Percentiles rank a stretch among this genome's conserved stretches.
Evolutionary conservation across 495 filamentous ascomycete species (phyloP).

Genomic region (Pyrenula massariospora): DNA sequence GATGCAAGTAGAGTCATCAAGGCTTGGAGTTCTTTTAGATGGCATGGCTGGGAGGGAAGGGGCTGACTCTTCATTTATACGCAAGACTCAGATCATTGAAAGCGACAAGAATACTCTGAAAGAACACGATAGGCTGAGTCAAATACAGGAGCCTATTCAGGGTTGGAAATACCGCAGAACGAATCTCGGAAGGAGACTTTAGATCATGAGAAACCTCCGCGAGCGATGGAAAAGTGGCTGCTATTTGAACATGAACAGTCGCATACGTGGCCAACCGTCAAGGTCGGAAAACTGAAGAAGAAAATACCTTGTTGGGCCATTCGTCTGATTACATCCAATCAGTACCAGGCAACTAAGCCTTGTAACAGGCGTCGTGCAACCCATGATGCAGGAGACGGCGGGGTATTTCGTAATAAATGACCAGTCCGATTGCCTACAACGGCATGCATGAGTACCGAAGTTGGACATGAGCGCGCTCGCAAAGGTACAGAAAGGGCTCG

Average conservation of each 20-base stretch:
- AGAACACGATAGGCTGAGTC: too few relatives aligned
- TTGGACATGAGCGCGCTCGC: background rate
- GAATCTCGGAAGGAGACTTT: background rate
- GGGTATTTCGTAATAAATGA: background rate
- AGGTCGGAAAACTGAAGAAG: background rate
- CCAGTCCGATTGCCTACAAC: too few relatives aligned
- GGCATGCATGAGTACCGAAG: too few relatives aligned
- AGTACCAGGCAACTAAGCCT: background rate
- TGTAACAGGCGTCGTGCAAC: background rate
- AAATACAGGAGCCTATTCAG: too few relatives aligned
- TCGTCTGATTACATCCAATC: background rate
- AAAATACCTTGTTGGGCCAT: background rate
- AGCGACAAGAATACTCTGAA: too few relatives aligned
- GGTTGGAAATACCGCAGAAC: too few relatives aligned
- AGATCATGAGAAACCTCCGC: background rate
- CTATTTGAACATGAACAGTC: background rate
- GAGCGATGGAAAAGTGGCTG: background rate
- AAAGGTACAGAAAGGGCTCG: too few relatives aligned
- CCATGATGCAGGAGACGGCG: background rate
- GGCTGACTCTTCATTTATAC: too few relatives aligned
- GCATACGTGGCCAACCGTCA: background rate
- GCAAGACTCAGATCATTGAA: too few relatives aligned
- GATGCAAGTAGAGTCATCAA: background rate
- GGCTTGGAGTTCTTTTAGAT: background rate
- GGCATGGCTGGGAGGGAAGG: background rate